Conservation (phyloP, 768 basidiomycete species). For the Russula compacta region DNA sequence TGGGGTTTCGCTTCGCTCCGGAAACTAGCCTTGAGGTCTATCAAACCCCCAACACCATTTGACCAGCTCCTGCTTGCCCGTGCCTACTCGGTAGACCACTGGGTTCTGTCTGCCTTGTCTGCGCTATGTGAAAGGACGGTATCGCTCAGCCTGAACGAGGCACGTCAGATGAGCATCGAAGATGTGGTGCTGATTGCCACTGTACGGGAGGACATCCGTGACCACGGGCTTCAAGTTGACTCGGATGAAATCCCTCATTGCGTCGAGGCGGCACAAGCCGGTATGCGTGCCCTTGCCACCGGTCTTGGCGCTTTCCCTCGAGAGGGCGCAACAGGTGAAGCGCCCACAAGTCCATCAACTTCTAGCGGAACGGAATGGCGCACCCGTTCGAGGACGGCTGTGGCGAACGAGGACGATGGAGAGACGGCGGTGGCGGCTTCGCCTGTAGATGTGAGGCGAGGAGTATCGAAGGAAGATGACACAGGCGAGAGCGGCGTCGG, state of each 20-base stretch:
- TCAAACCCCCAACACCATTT: slow-evolving; percentile 17
- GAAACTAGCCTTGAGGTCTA: slow-evolving; percentile 12
- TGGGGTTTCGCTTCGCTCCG: slow-evolving; percentile 20
- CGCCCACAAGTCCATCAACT: background rate
- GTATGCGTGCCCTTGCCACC: background rate
- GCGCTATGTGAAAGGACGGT: slow-evolving; percentile 14
- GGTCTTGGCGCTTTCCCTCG: background rate
- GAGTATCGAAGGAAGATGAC: background rate
- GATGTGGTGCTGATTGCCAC: slow-evolving; percentile 12
- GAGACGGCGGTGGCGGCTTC: background rate
- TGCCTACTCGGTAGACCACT: slow-evolving; percentile 12
- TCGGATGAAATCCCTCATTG: background rate
- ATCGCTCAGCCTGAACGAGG: slow-evolving; percentile 12
- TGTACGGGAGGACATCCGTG: slow-evolving; percentile 18
- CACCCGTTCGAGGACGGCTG: background rate
- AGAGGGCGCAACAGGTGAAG: background rate
- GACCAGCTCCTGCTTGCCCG: slow-evolving; percentile 17
- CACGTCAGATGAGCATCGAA: slow-evolving; percentile 12
- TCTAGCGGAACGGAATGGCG: background rate
- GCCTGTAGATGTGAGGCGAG: background rate
- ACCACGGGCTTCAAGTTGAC: slow-evolving; percentile 2
- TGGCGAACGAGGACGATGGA: background rate
- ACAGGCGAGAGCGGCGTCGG: background rate
- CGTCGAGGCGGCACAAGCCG: slow-evolving; percentile 6
- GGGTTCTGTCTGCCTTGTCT: slow-evolving; percentile 11